phyloP scores from a whole-genome alignment of 2,329 filamentous ascomycete genomes.

The Cladophialophora yegresii region DNA sequence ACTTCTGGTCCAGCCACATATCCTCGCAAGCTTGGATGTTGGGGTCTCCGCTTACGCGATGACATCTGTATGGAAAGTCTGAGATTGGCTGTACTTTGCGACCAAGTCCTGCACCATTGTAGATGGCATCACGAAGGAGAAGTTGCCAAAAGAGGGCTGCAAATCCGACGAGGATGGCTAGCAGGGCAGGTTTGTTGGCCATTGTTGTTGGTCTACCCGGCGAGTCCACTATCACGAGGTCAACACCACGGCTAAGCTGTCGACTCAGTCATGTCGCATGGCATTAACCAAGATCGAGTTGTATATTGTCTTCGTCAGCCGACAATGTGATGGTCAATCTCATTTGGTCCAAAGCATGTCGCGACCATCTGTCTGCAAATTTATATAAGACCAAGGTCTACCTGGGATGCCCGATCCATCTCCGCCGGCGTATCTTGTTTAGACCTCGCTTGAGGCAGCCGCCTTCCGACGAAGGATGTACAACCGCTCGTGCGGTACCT shows the following conservation, averaged over 20 bases:
- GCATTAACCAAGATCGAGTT: not conserved
- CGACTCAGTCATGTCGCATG: not conserved
- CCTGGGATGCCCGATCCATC: not conserved
- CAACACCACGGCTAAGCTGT: not conserved
- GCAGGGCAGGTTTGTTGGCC: slow-evolving; percentile 8
- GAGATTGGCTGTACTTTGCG: slow-evolving; percentile 40
- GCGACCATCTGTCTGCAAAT: not conserved
- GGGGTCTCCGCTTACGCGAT: slow-evolving; percentile 36
- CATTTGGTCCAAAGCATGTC: not conserved
- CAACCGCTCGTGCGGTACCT: not conserved
- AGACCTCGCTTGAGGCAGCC: not conserved
- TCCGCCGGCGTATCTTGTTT: not conserved
- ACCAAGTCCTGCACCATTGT: slow-evolving; percentile 39
- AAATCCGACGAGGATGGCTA: slow-evolving; percentile 25
- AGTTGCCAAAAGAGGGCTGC: slow-evolving; percentile 40
- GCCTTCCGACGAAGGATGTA: not conserved
- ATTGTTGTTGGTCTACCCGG: slow-evolving; percentile 3
- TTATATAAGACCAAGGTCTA: not conserved
- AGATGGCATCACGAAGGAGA: slow-evolving; percentile 37
- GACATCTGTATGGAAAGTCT: slow-evolving; percentile 40
- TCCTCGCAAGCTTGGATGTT: slow-evolving; percentile 41
- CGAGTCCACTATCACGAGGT: not conserved
- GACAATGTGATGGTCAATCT: not conserved
- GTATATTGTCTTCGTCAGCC: not conserved
- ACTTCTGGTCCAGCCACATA: slow-evolving; percentile 38